These are phyloP conservation scores for Aspergillus tubingensis DNA, from an alignment of 2,329 filamentous ascomycete genomes.

Conservation along the genomic window DNA sequence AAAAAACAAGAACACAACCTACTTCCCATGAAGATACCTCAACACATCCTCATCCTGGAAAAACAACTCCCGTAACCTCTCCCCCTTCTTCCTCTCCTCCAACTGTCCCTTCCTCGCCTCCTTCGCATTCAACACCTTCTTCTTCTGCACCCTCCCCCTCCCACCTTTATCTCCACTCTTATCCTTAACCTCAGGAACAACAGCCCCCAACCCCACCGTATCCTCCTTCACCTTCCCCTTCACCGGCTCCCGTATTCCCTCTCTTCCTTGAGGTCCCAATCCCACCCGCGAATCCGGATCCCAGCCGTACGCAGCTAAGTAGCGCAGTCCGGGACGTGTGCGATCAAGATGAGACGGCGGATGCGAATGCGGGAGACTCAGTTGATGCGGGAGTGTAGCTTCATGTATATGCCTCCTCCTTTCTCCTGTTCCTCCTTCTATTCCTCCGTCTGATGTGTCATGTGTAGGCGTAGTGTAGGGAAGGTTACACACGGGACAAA, in stretches of 20 bases:
- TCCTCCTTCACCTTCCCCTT: conserved; percentile 72
- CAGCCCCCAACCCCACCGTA: conserved; percentile 69
- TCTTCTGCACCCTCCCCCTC: conserved; percentile 33
- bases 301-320: conserved; percentile 61
- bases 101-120: conserved; percentile 64
- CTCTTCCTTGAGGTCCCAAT: conserved; percentile 65
- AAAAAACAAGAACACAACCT: background rate
- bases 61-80: conserved; percentile 69
- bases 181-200: conserved; percentile 26
- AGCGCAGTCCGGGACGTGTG: conserved; percentile 56
- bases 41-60: conserved; percentile 75
- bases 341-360: conserved; percentile 62
- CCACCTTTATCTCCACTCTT: conserved; percentile 27
- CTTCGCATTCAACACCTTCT: conserved; percentile 66
- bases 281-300: conserved; percentile 65
- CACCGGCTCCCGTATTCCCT: conserved; percentile 75
- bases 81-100: conserved; percentile 63
- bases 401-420: conserved; percentile 43
- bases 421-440: too few species aligned
- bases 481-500: conserved; percentile 63
- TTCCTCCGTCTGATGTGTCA: background rate
- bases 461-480: conserved; percentile 35
- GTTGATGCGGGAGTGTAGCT: conserved; percentile 57
- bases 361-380: conserved; percentile 57
- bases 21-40: conserved; percentile 59